Evolutionary conservation across 2,329 filamentous ascomycete genomes (phyloP).

Genomic region (Exophiala spinifera): DNA sequence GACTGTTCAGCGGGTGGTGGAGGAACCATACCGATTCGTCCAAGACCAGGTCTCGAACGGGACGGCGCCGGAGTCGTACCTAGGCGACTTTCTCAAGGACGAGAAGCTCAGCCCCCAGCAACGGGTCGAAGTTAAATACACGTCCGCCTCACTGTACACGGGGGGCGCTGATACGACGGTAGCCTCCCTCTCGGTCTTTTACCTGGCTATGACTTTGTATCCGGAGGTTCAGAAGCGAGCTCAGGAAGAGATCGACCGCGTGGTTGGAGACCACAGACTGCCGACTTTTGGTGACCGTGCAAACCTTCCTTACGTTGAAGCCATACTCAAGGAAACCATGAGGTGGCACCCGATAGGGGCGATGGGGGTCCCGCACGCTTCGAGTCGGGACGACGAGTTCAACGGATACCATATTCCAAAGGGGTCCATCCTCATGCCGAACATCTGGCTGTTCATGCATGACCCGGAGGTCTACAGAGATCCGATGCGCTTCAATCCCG

Average conservation of each 20-base stretch:
- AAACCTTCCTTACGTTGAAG: constrained; percentile 38
- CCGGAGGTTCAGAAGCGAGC: constrained; percentile 46
- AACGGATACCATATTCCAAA: constrained; percentile 50
- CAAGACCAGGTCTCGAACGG: constrained; percentile 39
- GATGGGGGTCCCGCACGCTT: constrained; percentile 34
- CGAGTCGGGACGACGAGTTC: constrained; percentile 47
- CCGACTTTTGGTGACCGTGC: constrained; percentile 39
- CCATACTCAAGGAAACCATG: constrained; percentile 39
- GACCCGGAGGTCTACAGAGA: constrained; percentile 40
- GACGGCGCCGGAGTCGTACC: constrained; percentile 37
- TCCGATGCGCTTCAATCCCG: constrained; percentile 42
- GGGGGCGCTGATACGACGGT: constrained; percentile 47
- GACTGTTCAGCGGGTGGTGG: constrained; percentile 33
- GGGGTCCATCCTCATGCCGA: constrained; percentile 36
- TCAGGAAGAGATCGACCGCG: constrained; percentile 46
- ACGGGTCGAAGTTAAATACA: constrained; percentile 41
- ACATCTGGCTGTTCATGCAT: constrained; percentile 25
- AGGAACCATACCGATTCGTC: constrained; percentile 46
- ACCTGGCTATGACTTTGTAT: constrained; percentile 53
- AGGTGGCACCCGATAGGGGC: constrained; percentile 38
- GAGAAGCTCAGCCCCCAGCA: constrained; percentile 32
- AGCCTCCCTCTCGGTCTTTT: constrained; percentile 42
- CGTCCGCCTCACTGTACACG: constrained; percentile 42
- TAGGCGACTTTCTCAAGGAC: constrained; percentile 41
- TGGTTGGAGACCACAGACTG: constrained; percentile 37